Base-by-base conservation (phyloP, 2,329 filamentous ascomycete species). In the Microascus cirrosus region DNA sequence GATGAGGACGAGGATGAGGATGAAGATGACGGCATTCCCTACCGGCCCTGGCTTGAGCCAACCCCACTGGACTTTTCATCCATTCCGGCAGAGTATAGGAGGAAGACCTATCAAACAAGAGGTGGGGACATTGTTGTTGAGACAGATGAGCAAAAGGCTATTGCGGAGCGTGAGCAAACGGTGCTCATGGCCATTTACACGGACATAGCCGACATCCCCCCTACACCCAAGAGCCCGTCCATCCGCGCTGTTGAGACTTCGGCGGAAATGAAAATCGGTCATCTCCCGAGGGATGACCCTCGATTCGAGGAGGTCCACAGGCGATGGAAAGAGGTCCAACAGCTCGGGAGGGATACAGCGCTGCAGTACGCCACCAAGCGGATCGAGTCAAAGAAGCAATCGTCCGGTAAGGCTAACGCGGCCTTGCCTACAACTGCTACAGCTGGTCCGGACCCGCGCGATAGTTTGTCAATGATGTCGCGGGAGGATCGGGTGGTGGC, bases 181-280 rank as follows among this genome's bases (percentile, higher is more conserved):
- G 82, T 84, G 63, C 73, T 86, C 36, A 83, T 86, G 78, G 79
- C 73, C n/a, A 72, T 83, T 52, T 85, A 85, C 63, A 76, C 76
- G 1, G 75, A 77, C 54, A 64, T 70, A 1, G 71, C 74, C 3
- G 80, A 84, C 60, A 82, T 84, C 54, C 81, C 81, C 1, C 70
- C 75, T 2, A 78, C 79, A 3, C 80, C 81, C 13, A 79, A 79
- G 63, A 83, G 80, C 13, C 81, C 81, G 0, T 67, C 68, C 1
- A 69, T 65, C 8, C 75, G 76, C 62, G 60, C 63, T 15, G 59
- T 62, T 2, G 58, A 62, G 42, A 58, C 61, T 60, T 60, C 61
- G 35, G 45, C 59, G 11, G 62, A 65, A 34, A 53, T 64, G 28
- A 73, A 68, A 59, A 65, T 69, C 4, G 67, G 63, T 15, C 65